Conservation (phyloP, 805 yeast genomes). For the Candida quercuum region DNA sequence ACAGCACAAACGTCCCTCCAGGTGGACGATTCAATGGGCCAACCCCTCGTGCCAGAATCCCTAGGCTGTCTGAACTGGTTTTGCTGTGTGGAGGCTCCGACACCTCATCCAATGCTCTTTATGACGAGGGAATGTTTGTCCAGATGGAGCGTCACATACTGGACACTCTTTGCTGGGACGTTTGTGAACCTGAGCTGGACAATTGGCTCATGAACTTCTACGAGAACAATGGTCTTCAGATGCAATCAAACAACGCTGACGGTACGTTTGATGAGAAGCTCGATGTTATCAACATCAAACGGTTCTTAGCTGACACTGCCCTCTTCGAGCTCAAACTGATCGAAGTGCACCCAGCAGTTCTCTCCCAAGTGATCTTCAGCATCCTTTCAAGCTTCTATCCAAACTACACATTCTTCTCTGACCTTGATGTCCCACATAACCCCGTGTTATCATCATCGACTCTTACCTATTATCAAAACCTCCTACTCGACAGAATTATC, state of each 20-base stretch:
- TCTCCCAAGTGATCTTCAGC: slow-evolving; percentile 19
- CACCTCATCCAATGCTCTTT: slow-evolving; percentile 47
- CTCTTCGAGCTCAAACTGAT: slow-evolving; percentile 42
- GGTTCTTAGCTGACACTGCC: slow-evolving; percentile 43
- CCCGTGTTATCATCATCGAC: background rate
- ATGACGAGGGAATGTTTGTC: slow-evolving; percentile 66
- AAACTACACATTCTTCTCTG: slow-evolving; percentile 8
- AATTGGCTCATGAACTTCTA: slow-evolving; percentile 40
- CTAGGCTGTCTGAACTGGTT: slow-evolving; percentile 66
- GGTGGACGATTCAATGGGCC: slow-evolving; percentile 66
- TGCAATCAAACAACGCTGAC: slow-evolving; percentile 25
- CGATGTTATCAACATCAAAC: slow-evolving; percentile 42
- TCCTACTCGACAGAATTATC: slow-evolving; percentile 4
- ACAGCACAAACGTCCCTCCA: slow-evolving; percentile 39
- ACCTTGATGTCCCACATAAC: slow-evolving; percentile 10
- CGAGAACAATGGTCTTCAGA: slow-evolving; percentile 37
- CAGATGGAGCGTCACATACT: slow-evolving; percentile 83
- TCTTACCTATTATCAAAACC: slow-evolving; percentile 1
- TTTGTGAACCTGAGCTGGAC: slow-evolving; percentile 56
- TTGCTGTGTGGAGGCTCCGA: slow-evolving; percentile 63
- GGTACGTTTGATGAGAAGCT: slow-evolving; percentile 21
- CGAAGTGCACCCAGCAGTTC: slow-evolving; percentile 28
- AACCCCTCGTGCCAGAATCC: slow-evolving; percentile 70
- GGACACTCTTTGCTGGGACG: slow-evolving; percentile 66
- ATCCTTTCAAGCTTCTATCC: slow-evolving; percentile 7